Conservation (phyloP, 352 stramenopile genomes). For the Aphanomyces astaci region DNA sequence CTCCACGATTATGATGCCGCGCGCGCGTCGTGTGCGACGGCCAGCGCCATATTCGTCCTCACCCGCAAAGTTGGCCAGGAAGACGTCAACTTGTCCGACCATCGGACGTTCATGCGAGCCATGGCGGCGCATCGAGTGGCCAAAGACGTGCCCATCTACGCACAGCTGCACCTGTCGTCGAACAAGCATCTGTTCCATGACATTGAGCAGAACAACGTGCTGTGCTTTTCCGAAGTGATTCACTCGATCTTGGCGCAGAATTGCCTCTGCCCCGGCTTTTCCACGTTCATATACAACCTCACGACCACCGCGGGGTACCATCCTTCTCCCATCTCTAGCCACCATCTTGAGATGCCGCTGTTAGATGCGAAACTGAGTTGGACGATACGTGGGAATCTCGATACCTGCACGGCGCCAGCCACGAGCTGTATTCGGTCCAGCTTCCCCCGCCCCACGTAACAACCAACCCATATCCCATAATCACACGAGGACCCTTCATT, state of each 20-base stretch:
- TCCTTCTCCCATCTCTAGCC: background rate
- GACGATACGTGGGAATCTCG: slow-evolving; percentile 55
- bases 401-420: slow-evolving; percentile 63
- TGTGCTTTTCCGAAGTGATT: slow-evolving; percentile 75
- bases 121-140: slow-evolving; percentile 62
- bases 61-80: slow-evolving; percentile 53
- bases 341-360: too few species aligned
- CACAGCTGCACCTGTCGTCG: slow-evolving; percentile 67
- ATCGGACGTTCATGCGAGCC: slow-evolving; percentile 73
- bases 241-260: slow-evolving; percentile 77
- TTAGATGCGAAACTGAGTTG: slow-evolving; percentile 15
- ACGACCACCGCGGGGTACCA: slow-evolving; percentile 74
- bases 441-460: slow-evolving; percentile 44
- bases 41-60: slow-evolving; percentile 75
- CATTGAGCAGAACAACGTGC: slow-evolving; percentile 63
- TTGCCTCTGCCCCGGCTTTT: slow-evolving; percentile 79
- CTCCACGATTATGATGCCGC: slow-evolving; percentile 72
- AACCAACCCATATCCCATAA: too few species aligned
- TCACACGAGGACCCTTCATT: too few species aligned
- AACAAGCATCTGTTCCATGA: slow-evolving; percentile 70
- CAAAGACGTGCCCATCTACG: slow-evolving; percentile 45
- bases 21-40: slow-evolving; percentile 48
- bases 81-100: slow-evolving; percentile 59
- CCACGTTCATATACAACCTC: slow-evolving; percentile 82
- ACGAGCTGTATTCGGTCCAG: slow-evolving; percentile 71